Evolutionary conservation across 352 stramenopile genomes (phyloP).

Genomic region (Albugo candida): DNA sequence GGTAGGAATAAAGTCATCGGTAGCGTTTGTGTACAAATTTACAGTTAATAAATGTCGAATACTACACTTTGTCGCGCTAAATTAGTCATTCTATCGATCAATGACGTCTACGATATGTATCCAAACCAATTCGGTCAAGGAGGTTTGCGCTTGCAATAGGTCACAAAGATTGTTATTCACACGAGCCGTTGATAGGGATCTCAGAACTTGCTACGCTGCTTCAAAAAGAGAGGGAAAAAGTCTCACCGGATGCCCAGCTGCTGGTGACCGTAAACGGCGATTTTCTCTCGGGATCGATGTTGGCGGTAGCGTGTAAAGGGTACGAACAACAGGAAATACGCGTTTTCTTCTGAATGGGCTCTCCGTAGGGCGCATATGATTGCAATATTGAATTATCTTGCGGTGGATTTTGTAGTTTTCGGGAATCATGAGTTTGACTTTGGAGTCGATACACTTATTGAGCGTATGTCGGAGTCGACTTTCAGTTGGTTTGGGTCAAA

Average conservation of each 20-base stretch:
- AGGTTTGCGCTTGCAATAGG: constrained; percentile 3
- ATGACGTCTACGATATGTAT: constrained; percentile 60
- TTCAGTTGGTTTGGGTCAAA: constrained; percentile 68
- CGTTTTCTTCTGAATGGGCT: too few relatives aligned
- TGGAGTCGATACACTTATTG: constrained; percentile 22
- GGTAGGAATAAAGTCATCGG: too few relatives aligned
- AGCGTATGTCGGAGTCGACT: constrained; percentile 30
- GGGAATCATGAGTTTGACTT: constrained; percentile 76
- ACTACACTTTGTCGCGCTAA: background rate
- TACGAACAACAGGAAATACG: constrained; percentile 8
- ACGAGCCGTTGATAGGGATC: constrained; percentile 10
- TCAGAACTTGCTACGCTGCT: constrained; percentile 45
- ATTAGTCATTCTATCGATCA: constrained; percentile 37
- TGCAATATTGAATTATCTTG: constrained; percentile 50
- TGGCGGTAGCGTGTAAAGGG: constrained; percentile 41
- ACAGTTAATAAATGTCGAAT: too few relatives aligned
- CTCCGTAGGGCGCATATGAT: constrained; percentile 43
- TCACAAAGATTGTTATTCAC: background rate
- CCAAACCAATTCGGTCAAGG: constrained; percentile 38
- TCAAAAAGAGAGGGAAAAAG: constrained; percentile 17
- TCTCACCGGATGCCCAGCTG: constrained; percentile 27
- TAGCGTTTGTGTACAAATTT: too few relatives aligned
- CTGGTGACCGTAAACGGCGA: constrained; percentile 61
- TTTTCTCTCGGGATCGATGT: constrained; percentile 50
- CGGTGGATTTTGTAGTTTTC: constrained; percentile 49